Conservation (phyloP, 208 protist species). For the Histomonas meleagridis region DNA sequence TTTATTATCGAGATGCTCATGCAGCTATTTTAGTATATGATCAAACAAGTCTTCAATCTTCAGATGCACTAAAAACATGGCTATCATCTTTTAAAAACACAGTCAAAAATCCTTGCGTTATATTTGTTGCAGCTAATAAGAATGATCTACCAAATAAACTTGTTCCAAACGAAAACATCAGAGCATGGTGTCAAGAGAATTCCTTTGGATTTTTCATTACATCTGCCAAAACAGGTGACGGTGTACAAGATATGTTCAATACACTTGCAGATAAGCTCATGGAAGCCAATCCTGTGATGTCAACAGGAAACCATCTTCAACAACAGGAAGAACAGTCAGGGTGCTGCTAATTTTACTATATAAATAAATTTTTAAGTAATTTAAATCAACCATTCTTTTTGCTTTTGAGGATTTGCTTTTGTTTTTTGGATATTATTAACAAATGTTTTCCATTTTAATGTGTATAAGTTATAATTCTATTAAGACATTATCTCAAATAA, state of each 20-base stretch:
- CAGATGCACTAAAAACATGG: background rate
- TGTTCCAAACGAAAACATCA: background rate
- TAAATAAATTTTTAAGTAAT: no score
- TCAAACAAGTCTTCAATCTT: background rate
- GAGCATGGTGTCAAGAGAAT: background rate
- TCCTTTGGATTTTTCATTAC: background rate
- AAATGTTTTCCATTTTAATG: no score
- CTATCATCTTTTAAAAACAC: background rate
- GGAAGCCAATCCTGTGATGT: background rate
- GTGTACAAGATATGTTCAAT: background rate
- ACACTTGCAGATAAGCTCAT: background rate
- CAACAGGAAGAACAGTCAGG: no score
- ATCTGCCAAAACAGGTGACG: constrained; percentile 4
- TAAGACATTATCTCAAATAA: no score
- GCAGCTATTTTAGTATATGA: constrained; percentile 19
- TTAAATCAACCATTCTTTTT: no score
- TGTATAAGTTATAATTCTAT: no score
- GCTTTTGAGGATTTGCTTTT: no score
- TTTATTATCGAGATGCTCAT: constrained; percentile 20
- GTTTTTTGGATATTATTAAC: no score
- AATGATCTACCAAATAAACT: background rate
- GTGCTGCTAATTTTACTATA: no score
- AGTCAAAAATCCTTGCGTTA: background rate
- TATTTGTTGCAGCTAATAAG: background rate
- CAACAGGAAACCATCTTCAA: no score